Conservation (phyloP, 1,284 basidiomycete genomes). For the Pascua sp. region DNA sequence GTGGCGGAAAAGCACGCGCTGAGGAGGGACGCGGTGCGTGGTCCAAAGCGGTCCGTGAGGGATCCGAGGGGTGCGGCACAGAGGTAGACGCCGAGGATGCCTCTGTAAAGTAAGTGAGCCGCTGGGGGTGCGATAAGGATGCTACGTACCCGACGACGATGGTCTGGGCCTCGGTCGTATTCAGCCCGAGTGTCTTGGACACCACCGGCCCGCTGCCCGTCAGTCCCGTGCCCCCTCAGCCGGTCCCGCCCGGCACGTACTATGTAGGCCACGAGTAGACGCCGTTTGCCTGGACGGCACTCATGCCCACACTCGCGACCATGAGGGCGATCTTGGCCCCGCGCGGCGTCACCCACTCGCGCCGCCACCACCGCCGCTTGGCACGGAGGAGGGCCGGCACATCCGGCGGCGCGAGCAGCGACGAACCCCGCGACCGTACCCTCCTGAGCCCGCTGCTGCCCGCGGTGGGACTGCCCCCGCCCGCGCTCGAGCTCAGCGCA, state of each 20-base stretch:
- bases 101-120: constrained; percentile 19
- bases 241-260: constrained; percentile 19
- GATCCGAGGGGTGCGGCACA: constrained; percentile 48
- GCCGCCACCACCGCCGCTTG: constrained; percentile 29
- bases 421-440: not conserved
- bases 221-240: no score
- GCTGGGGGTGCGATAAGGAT: not conserved
- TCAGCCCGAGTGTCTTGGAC: constrained; percentile 30
- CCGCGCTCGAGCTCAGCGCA: not conserved
- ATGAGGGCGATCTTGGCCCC: constrained; percentile 27
- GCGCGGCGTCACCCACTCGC: constrained; percentile 25
- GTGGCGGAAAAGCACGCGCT: constrained; percentile 35
- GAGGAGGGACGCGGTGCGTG: constrained; percentile 42
- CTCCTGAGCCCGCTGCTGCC: not conserved
- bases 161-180: constrained; percentile 41
- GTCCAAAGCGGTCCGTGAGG: constrained; percentile 44
- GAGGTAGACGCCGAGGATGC: constrained; percentile 49
- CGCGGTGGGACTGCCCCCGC: no score
- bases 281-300: constrained; percentile 47
- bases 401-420: constrained; percentile 26
- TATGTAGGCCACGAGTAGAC: constrained; percentile 51
- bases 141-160: constrained; percentile 45
- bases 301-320: constrained; percentile 34
- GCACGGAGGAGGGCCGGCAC: constrained; percentile 24
- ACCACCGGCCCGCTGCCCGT: constrained; percentile 43